A percentile compares a stretch with the other conserved stretches of the same genome.
These are phyloP conservation scores for Talaromyces sp. DNA, from an alignment of 2,329 filamentous ascomycete genomes.

Conservation along the genomic window DNA sequence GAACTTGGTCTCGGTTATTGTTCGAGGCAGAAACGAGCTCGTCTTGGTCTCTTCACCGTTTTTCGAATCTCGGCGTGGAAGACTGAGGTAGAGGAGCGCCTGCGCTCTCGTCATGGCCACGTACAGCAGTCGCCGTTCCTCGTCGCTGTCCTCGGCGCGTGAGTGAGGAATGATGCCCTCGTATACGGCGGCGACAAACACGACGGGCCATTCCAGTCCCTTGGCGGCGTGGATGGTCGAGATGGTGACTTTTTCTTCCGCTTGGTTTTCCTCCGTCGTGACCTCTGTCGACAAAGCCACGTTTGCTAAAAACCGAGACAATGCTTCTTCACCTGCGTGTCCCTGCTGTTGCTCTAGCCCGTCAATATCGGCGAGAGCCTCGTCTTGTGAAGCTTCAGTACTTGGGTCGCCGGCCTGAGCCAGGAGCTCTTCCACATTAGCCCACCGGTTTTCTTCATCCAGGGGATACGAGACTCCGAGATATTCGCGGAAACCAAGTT, in stretches of 20 bases:
- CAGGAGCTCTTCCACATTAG: constrained; percentile 84
- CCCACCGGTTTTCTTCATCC: constrained; percentile 73
- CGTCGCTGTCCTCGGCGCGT: constrained; percentile 74
- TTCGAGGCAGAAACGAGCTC: constrained; percentile 64
- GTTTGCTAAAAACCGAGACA: constrained; percentile 82
- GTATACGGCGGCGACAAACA: constrained; percentile 87
- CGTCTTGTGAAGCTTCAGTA: constrained; percentile 48
- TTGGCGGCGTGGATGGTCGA: constrained; percentile 97
- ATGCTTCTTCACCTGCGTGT: constrained; percentile 52
- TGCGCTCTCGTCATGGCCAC: constrained; percentile 96
- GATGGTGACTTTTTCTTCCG: constrained; percentile 64
- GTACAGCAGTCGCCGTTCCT: constrained; percentile 84
- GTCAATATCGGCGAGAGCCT: constrained; percentile 60
- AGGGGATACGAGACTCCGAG: constrained; percentile 66
- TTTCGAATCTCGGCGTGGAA: constrained; percentile 62
- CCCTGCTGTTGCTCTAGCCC: constrained; percentile 57
- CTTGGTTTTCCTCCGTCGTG: constrained; percentile 45
- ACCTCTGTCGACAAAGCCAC: constrained; percentile 78
- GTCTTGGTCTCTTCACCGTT: constrained; percentile 55
- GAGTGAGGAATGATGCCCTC: constrained; percentile 87
- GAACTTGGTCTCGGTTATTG: constrained; percentile 47
- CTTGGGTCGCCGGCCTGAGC: constrained; percentile 67
- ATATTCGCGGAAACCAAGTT: constrained; percentile 68
- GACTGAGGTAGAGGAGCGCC: constrained; percentile 77
- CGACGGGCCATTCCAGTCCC: constrained; percentile 90